A percentile compares a stretch with the other conserved stretches of the same genome.
Evolutionary conservation across 2,329 filamentous ascomycete genomes (phyloP).

Genomic region (Talaromyces atroroseus): DNA sequence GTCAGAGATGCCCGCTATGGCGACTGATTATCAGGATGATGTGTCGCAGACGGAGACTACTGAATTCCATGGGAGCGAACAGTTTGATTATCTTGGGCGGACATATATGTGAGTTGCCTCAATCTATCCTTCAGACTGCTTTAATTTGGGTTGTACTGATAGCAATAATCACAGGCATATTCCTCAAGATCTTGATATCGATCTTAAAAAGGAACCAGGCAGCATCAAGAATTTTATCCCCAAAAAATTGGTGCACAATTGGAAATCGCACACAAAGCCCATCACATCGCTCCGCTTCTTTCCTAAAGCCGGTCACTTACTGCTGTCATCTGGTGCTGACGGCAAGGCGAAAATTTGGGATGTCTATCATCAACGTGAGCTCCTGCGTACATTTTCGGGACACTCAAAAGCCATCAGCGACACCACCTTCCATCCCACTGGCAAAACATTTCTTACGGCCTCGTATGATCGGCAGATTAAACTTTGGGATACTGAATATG

Average conservation of each 20-base stretch:
- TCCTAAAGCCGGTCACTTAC: slow-evolving; percentile 76
- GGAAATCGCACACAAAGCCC: slow-evolving; percentile 77
- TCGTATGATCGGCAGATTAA: slow-evolving; percentile 96
- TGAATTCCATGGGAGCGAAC: slow-evolving; percentile 74
- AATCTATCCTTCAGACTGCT: background rate
- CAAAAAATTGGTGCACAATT: slow-evolving; percentile 88
- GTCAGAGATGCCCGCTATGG: slow-evolving; percentile 44
- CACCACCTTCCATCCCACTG: slow-evolving; percentile 75
- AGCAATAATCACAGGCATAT: slow-evolving; percentile 52
- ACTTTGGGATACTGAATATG: slow-evolving; percentile 96
- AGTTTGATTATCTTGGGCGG: slow-evolving; percentile 89
- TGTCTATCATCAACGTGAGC: slow-evolving; percentile 80
- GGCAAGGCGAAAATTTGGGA: slow-evolving; percentile 91
- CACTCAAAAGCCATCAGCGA: slow-evolving; percentile 89
- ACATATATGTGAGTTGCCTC: slow-evolving; percentile 67
- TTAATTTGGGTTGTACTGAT: background rate
- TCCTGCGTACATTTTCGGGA: slow-evolving; percentile 84
- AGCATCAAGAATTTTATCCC: slow-evolving; percentile 86
- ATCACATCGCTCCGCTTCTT: slow-evolving; percentile 89
- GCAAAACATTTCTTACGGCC: slow-evolving; percentile 80
- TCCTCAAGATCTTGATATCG: slow-evolving; percentile 81
- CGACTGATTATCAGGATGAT: slow-evolving; percentile 46
- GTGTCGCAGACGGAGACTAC: slow-evolving; percentile 71
- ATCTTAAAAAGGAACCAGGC: slow-evolving; percentile 73
- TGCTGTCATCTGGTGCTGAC: slow-evolving; percentile 87